A percentile compares a stretch with the other conserved stretches of the same genome.
phyloP scores from a whole-genome alignment of 2,329 filamentous ascomycete species.

The Microdochium nivale region DNA sequence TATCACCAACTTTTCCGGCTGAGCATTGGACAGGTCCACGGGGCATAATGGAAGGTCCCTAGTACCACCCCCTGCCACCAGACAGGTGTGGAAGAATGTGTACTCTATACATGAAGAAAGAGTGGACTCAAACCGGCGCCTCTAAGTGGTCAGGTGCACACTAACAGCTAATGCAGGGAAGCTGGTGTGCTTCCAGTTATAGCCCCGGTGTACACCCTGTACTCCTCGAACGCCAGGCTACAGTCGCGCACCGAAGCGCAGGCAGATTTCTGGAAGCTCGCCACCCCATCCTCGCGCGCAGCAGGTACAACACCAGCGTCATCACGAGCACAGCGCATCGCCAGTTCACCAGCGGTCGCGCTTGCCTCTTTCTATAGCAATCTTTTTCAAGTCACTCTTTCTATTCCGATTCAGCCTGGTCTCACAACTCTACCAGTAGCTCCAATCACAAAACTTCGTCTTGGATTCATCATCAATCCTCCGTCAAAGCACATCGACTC shows the following conservation, averaged over 20 bases:
- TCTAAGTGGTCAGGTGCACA: background rate
- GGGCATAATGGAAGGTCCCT: background rate
- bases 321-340: background rate
- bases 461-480: background rate
- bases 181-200: background rate
- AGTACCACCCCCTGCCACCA: background rate
- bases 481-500: background rate
- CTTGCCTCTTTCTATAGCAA: background rate
- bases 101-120: background rate
- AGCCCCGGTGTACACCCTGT: background rate
- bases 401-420: background rate
- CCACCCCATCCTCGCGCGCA: background rate
- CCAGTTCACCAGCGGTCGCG: background rate
- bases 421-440: background rate
- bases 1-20: background rate
- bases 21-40: background rate
- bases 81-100: background rate
- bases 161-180: background rate
- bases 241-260: background rate
- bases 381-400: background rate
- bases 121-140: background rate
- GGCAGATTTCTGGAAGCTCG: background rate
- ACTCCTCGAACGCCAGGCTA: background rate
- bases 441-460: background rate
- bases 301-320: background rate